Evolutionary conservation across 1,284 basidiomycete species (phyloP).

Genomic region (Ustilago cynodontis): DNA sequence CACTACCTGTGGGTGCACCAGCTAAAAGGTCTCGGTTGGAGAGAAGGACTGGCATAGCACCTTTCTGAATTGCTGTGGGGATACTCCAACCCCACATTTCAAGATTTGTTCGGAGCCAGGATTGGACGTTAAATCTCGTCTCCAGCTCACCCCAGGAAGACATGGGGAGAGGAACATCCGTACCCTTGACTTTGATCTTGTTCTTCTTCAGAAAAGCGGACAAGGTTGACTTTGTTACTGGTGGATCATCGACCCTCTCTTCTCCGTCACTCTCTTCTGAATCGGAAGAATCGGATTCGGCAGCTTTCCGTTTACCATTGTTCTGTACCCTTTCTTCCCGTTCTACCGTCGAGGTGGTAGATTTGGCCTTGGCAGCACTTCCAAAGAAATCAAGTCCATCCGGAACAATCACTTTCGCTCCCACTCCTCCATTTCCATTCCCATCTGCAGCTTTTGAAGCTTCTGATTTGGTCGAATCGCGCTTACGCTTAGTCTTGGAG

Average conservation of each 20-base stretch:
- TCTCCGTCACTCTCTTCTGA: conserved; percentile 19
- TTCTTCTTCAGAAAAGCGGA: conserved; percentile 57
- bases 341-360: conserved; percentile 59
- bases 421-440: conserved; percentile 6
- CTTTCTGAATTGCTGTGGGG: conserved; percentile 70
- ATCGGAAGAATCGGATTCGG: conserved; percentile 15
- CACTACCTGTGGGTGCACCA: conserved; percentile 66
- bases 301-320: conserved; percentile 28
- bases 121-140: conserved; percentile 45
- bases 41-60: conserved; percentile 69
- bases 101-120: conserved; percentile 57
- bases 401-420: conserved; percentile 49
- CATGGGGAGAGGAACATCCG: conserved; percentile 70
- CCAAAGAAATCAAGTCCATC: conserved; percentile 61
- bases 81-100: conserved; percentile 54
- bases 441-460: neutral
- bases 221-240: conserved; percentile 58
- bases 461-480: neutral
- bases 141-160: conserved; percentile 66
- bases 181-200: conserved; percentile 70
- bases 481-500: conserved; percentile 16
- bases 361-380: conserved; percentile 71
- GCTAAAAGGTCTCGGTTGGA: conserved; percentile 63
- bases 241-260: conserved; percentile 14
- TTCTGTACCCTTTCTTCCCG: conserved; percentile 21